Base-by-base conservation (phyloP, 495 filamentous ascomycete genomes). In the Pseudomonodictys pantanalensis region DNA sequence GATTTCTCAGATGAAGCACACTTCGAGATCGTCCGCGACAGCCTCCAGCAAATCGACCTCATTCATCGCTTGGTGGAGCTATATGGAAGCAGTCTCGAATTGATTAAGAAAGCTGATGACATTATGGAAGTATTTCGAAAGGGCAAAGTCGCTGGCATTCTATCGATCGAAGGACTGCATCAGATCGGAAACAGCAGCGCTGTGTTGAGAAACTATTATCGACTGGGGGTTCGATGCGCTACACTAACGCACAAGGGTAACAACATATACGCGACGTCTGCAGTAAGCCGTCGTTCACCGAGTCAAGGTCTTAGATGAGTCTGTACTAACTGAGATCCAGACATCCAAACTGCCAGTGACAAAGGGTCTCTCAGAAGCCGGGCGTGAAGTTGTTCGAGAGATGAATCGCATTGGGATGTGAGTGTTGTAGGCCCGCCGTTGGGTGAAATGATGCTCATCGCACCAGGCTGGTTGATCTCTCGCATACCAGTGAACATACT, bases 401-500 rank as follows among this genome's bases (percentile, higher is more conserved):
- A 64, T 64, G 60, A 64, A 64, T 24, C 11, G 60, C 17, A 49
- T 62, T 20, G 58, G 60, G 26, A 64, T 64, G 60, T 54, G 22
- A 30, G 57, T 44, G 10, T 8, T 38, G 10, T 9, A 10, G 8
- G 5, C 11, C 5, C 48, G 15, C 7, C 15, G 9, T 32, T 17
- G n/a, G 10, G n/a, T 7, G 26, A 25, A 18, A 30, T 20, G 20
- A 18, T 32, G 3, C 11, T 22, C 12, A 18, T n/a, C 4, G 25
- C 10, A 9, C 20, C 18, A 60, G 57, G 48, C 39, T 64, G 12
- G 48, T 64, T 11, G 60, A 64, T 38, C 46, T 64, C 17, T 57
- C 60, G 2, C 60, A 64, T 56, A 77, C 79, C 18, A 80, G 76
- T 56, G 73, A 75, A 17, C 73, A 79, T 26, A 81, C 81, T 0